Evolutionary conservation across 2,329 filamentous ascomycete genomes (phyloP).

Genomic region (Fusarium transvaalense): DNA sequence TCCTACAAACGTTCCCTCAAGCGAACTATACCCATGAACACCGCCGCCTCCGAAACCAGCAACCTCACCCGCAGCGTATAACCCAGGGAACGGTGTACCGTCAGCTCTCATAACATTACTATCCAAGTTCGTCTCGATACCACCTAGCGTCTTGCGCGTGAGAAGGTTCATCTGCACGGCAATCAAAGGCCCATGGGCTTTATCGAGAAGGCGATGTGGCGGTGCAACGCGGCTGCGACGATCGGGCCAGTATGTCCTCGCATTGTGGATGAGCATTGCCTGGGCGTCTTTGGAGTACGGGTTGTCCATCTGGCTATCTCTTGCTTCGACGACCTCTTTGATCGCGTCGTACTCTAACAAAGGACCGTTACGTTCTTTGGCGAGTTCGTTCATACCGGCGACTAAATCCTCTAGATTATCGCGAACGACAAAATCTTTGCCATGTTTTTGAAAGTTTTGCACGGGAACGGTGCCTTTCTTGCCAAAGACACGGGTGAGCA

Average conservation of each 20-base stretch:
- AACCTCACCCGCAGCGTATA: constrained; percentile 71
- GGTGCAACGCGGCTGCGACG: constrained; percentile 63
- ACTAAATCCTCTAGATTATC: constrained; percentile 68
- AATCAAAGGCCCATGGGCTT: constrained; percentile 68
- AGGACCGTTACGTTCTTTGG: constrained; percentile 60
- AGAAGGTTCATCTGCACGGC: constrained; percentile 71
- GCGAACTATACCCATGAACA: constrained; percentile 71
- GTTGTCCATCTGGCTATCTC: constrained; percentile 69
- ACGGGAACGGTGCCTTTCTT: constrained; percentile 66
- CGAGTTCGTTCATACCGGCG: constrained; percentile 69
- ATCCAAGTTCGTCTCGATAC: constrained; percentile 69
- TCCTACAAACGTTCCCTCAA: constrained; percentile 73
- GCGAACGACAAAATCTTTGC: constrained; percentile 70
- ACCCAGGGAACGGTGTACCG: constrained; percentile 61
- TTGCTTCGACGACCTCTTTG: constrained; percentile 62
- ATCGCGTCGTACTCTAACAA: constrained; percentile 60
- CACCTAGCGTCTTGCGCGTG: constrained; percentile 71
- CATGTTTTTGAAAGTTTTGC: constrained; percentile 70
- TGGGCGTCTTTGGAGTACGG: constrained; percentile 71
- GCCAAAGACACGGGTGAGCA: constrained; percentile 64
- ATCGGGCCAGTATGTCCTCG: constrained; percentile 68
- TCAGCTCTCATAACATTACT: constrained; percentile 68
- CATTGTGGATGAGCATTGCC: constrained; percentile 71
- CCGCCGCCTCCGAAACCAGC: constrained; percentile 73
- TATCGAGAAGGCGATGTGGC: constrained; percentile 67